Evolutionary conservation across 345 rosid species (phyloP).

Genomic region (Aegle marmelos): DNA sequence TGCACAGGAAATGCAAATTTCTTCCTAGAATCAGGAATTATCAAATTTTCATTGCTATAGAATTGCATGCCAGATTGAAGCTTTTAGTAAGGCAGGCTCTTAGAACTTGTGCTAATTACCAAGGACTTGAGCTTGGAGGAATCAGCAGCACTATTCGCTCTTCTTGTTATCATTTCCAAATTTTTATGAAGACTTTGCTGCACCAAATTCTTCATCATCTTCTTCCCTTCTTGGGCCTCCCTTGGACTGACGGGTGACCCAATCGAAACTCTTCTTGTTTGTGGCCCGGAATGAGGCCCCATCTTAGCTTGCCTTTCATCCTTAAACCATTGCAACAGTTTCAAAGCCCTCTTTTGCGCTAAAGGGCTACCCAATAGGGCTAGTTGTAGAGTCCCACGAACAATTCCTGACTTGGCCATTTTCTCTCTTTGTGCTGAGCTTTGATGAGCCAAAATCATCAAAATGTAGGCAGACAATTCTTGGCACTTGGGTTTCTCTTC

Average conservation of each 20-base stretch:
- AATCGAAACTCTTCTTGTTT: conserved; percentile 44
- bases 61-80: conserved; percentile 9
- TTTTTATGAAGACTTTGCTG: conserved; percentile 83
- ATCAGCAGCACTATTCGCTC: conserved; percentile 54
- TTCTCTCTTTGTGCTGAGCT: conserved; percentile 62
- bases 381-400: conserved; percentile 67
- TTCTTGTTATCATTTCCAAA: conserved; percentile 73
- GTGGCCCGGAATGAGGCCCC: conserved; percentile 98
- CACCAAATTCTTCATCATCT: conserved; percentile 75
- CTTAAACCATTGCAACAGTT: conserved; percentile 87
- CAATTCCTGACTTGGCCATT: conserved; percentile 79
- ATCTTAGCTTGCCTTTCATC: conserved; percentile 74
- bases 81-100: conserved; percentile 68
- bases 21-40: background rate
- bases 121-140: conserved; percentile 57
- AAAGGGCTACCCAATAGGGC: conserved; percentile 66
- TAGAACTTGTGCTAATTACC: conserved; percentile 77
- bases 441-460: conserved; percentile 89
- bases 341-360: conserved; percentile 83
- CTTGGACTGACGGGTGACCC: conserved; percentile 58
- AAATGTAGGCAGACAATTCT: conserved; percentile 67
- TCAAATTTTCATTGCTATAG: conserved; percentile 9
- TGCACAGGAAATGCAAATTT: conserved; percentile 22
- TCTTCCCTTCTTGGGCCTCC: conserved; percentile 63
- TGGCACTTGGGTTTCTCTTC: conserved; percentile 84